phyloP scores from a whole-genome alignment of 176 grass and related monocot species.

The barley (Hordeum vulgare) region DNA sequence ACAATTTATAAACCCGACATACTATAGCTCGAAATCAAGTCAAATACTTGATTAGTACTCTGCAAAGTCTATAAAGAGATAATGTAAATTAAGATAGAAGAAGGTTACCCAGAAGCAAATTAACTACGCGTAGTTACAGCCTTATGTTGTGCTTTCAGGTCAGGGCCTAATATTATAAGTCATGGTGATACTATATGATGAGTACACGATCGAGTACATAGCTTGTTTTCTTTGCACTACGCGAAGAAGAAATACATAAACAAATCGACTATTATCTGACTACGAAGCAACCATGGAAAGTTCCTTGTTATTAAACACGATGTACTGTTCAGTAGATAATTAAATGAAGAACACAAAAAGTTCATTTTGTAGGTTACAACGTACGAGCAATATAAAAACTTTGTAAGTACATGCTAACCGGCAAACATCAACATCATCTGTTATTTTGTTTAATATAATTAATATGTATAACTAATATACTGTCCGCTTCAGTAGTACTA shows the following conservation, averaged over 20 bases:
- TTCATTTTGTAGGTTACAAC: constrained; percentile 23
- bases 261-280: constrained; percentile 22
- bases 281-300: constrained; percentile 31
- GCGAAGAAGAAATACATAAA: constrained; percentile 33
- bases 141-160: constrained; percentile 25
- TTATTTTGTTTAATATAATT: not conserved
- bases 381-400: constrained; percentile 14
- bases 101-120: constrained; percentile 30
- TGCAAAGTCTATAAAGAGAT: constrained; percentile 31
- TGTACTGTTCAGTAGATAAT: constrained; percentile 21
- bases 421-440: constrained; percentile 37
- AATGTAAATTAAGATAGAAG: constrained; percentile 38
- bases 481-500: not conserved
- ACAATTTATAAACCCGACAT: constrained; percentile 35
- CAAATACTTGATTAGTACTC: constrained; percentile 65
- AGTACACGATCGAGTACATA: constrained; percentile 27
- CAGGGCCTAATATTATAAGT: constrained; percentile 24
- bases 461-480: constrained; percentile 23
- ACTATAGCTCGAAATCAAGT: constrained; percentile 50
- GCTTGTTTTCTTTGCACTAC: constrained; percentile 18
- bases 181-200: constrained; percentile 24
- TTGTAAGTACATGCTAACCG: constrained; percentile 10
- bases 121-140: constrained; percentile 30
- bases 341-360: constrained; percentile 32
- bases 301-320: constrained; percentile 27